Conservation (phyloP, 2,329 filamentous ascomycete species). For the Cryphonectria parasitica region DNA sequence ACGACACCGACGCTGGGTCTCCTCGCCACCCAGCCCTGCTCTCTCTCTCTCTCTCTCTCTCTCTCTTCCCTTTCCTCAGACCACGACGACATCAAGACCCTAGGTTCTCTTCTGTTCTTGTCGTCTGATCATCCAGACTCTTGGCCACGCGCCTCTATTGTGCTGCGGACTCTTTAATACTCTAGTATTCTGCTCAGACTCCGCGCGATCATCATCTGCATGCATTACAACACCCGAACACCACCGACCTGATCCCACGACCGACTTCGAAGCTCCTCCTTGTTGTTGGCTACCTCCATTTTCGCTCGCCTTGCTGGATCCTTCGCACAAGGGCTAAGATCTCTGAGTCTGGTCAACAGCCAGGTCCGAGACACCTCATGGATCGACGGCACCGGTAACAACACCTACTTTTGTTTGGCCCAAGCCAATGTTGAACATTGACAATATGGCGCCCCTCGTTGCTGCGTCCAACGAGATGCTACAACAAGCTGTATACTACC, state of each 20-base stretch:
- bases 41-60: background rate
- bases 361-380: conserved; percentile 37
- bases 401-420: conserved; percentile 30
- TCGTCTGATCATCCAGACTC: conserved; percentile 5
- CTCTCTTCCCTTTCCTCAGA: conserved; percentile 3
- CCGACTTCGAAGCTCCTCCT: conserved; percentile 6
- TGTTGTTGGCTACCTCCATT: background rate
- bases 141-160: conserved; percentile 14
- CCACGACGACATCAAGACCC: background rate
- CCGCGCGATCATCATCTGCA: conserved; percentile 19
- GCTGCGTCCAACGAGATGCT: conserved; percentile 56
- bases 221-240: conserved; percentile 13
- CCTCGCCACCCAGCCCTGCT: background rate
- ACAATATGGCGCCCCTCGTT: conserved; percentile 57
- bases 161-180: conserved; percentile 17
- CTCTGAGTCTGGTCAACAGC: background rate
- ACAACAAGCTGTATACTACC: conserved; percentile 65
- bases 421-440: conserved; percentile 28
- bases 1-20: background rate
- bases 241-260: conserved; percentile 13
- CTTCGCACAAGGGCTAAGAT: background rate
- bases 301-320: background rate
- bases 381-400: conserved; percentile 36
- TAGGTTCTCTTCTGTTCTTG: background rate
- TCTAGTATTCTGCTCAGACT: conserved; percentile 19